Evolutionary conservation across 352 stramenopile species (phyloP), one percentile per base, ranked within the genome.

Genomic region (Pythium grandisporangium): DNA sequence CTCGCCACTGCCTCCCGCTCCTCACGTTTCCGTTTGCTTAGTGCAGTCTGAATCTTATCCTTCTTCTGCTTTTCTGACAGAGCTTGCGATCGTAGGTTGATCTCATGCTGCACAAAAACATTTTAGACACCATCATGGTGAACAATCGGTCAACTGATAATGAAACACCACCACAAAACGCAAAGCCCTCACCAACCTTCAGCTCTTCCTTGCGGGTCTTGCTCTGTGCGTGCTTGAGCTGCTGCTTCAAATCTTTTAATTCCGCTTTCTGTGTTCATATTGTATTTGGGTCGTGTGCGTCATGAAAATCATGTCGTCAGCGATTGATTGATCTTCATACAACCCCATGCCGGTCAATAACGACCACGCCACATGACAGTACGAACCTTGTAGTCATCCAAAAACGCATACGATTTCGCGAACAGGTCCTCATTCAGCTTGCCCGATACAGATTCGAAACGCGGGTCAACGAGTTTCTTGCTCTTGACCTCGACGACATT

Each of bases 361-460:
- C n/a, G n/a, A n/a, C n/a, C n/a, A n/a, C n/a, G n/a, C n/a, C n/a
- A n/a, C 11, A 45, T 16, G 16, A 16, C 26, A 23, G 8, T 13
- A 12, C 40, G 11, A 13, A 79, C 70, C 57, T 91, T 93, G 55
- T 95, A 93, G 11, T 90, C 81, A 34, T 95, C 75, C 38, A 96
- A 35, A 42, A 96, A 96, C 0, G 70, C 63, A 45, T 96, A 96
- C 32, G 80, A 79, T 50, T 93, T 95, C 36, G 54, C 45, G 51
- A 93, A 94, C 22, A 95, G 54, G 35, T 95, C 81, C 30, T 95
- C 81, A 30, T 96, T 95, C 16, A 95, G 53, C 7, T 88, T 87
- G 16, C 83, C 82, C 30, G 66, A 78, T 20, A 82, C 65, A 7
- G 68, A 61, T 43, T 95, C 84, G 38, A 96, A 96, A 34, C 87